A percentile compares a stretch with the other conserved stretches of the same genome.
These are phyloP conservation scores for Backusella parvicylindrica DNA, from an alignment of 192 early-diverging fungal species.

Conservation along the genomic window DNA sequence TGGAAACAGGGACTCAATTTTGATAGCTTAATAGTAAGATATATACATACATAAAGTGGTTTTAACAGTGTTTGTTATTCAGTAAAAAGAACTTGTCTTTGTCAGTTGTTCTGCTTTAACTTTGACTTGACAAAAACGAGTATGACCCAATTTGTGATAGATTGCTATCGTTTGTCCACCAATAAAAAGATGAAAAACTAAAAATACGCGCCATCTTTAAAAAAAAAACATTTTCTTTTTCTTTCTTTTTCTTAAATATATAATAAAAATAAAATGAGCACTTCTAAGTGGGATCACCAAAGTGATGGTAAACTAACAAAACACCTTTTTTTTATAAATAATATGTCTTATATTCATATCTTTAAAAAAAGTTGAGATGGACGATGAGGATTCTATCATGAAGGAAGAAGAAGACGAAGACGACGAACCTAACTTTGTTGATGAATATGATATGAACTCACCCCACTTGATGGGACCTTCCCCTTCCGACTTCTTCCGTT, in stretches of 20 bases:
- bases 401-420: not conserved
- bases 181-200: not conserved
- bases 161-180: too few species aligned
- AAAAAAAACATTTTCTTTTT: not conserved
- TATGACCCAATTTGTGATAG: too few species aligned
- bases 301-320: not conserved
- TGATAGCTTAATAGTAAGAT: too few species aligned
- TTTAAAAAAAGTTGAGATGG: not conserved
- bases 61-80: too few species aligned
- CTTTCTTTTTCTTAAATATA: not conserved
- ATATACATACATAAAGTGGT: too few species aligned
- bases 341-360: not conserved
- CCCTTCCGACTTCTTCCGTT: not conserved
- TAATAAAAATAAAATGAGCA: not conserved
- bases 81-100: too few species aligned
- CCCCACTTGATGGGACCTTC: not conserved
- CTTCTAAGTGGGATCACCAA: not conserved
- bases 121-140: too few species aligned
- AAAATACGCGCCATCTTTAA: not conserved
- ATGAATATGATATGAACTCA: not conserved
- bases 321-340: too few species aligned
- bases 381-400: constrained; percentile 10
- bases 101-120: too few species aligned
- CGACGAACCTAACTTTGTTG: not conserved
- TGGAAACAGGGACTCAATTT: too few species aligned